Conservation (phyloP, 1,139 yeast genomes). For the Hyphopichia fennica region DNA sequence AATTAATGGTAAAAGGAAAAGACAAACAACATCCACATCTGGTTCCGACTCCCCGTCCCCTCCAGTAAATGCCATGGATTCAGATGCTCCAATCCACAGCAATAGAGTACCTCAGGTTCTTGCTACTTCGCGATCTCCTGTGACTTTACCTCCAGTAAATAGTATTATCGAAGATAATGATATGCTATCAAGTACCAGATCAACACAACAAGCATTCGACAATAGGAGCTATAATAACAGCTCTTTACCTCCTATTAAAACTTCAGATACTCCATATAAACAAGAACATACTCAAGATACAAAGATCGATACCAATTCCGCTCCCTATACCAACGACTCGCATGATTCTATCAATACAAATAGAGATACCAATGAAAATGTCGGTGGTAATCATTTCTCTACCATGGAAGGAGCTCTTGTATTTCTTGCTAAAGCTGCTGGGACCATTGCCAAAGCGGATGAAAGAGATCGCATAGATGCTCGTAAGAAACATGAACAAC, state of each 20-base stretch:
- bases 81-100: not conserved
- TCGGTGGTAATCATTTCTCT: conserved; percentile 26
- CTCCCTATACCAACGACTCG: not conserved
- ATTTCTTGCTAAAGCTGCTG: conserved; percentile 75
- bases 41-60: conserved; percentile 1
- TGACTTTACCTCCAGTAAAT: not conserved
- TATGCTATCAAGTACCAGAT: not conserved
- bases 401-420: conserved; percentile 69
- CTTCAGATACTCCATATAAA: no score
- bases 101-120: not conserved
- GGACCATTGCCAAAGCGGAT: conserved; percentile 66
- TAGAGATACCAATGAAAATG: conserved; percentile 3
- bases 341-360: not conserved
- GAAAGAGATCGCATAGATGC: conserved; percentile 70
- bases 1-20: conserved; percentile 34
- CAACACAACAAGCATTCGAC: not conserved
- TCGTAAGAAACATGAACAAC: conserved; percentile 50
- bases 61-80: not conserved
- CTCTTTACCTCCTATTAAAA: no score
- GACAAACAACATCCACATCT: not conserved
- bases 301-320: no score
- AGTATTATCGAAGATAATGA: not conserved
- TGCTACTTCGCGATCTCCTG: not conserved
- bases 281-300: no score
- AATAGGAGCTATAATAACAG: not conserved